Conservation (phyloP, 164 flowering plant species). For the Aristolochia californica region DNA sequence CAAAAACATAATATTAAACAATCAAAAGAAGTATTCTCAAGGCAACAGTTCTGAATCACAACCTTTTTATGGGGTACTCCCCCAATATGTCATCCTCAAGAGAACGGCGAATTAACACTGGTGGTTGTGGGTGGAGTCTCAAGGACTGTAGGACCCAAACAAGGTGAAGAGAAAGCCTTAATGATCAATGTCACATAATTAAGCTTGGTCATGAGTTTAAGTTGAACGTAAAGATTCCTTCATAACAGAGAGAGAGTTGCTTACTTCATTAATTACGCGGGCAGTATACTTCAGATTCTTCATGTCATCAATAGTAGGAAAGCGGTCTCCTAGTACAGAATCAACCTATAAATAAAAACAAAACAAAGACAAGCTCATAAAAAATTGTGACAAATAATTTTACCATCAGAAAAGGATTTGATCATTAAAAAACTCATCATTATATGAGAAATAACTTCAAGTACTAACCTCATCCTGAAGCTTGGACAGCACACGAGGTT, state of each 20-base stretch:
- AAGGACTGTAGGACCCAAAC: conserved; percentile 43
- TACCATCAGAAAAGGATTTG: background rate
- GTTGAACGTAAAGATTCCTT: background rate
- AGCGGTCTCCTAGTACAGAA: conserved; percentile 73
- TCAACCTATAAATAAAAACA: conserved; percentile 52
- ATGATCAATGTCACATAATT: background rate
- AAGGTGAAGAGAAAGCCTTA: background rate
- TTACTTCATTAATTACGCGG: conserved; percentile 88
- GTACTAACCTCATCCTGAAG: conserved; percentile 79
- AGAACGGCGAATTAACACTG: conserved; percentile 89
- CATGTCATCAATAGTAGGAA: conserved; percentile 89
- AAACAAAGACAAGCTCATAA: background rate
- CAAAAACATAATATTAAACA: no score
- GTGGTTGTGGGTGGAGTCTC: conserved; percentile 96
- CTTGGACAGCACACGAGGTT: conserved; percentile 71
- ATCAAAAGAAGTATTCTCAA: no score
- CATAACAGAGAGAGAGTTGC: conserved; percentile 7
- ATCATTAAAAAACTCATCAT: background rate
- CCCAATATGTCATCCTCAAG: conserved; percentile 70
- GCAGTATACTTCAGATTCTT: conserved; percentile 85
- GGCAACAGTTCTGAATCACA: no score
- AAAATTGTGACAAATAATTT: background rate
- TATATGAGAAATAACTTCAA: background rate
- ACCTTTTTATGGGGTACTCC: conserved; percentile 67
- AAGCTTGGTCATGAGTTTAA: background rate